Percentiles rank a stretch among this genome's conserved stretches.
Conservation (phyloP, 176 grass and related monocot species). For the Lolium multiflorum region DNA sequence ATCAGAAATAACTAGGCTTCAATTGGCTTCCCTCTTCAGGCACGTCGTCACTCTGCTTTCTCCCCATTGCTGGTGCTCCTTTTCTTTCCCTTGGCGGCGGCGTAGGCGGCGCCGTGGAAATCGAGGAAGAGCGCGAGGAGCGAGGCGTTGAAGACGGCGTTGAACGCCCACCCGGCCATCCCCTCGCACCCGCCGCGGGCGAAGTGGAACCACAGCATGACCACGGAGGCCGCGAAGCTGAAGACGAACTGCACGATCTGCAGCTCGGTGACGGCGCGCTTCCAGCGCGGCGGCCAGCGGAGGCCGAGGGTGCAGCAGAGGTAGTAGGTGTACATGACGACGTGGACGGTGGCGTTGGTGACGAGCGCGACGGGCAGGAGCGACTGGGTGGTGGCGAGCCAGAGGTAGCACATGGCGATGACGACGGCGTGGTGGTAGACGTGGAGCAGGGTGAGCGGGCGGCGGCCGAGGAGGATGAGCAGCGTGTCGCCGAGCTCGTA, state of each 20-base stretch:
- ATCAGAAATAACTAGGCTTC: background rate
- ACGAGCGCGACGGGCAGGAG: constrained; percentile 78
- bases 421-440: constrained; percentile 97
- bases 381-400: constrained; percentile 82
- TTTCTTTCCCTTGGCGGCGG: constrained; percentile 53
- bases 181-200: constrained; percentile 72
- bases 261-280: constrained; percentile 87
- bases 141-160: constrained; percentile 88
- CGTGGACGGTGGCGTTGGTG: constrained; percentile 86
- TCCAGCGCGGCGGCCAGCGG: constrained; percentile 74
- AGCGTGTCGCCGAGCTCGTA: constrained; percentile 93
- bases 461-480: constrained; percentile 75
- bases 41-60: constrained; percentile 32
- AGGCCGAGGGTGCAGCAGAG: constrained; percentile 72
- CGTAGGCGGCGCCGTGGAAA: constrained; percentile 74
- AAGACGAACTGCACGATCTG: constrained; percentile 93
- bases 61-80: background rate
- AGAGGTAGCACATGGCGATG: constrained; percentile 90
- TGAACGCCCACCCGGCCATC: constrained; percentile 84
- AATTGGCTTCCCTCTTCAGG: background rate
- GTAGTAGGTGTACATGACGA: constrained; percentile 94
- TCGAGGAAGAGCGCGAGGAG: constrained; percentile 84
- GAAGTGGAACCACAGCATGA: constrained; percentile 82
- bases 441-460: constrained; percentile 90
- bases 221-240: constrained; percentile 72